Conservation (phyloP, 495 filamentous ascomycete genomes). For the Apodospora peruviana region DNA sequence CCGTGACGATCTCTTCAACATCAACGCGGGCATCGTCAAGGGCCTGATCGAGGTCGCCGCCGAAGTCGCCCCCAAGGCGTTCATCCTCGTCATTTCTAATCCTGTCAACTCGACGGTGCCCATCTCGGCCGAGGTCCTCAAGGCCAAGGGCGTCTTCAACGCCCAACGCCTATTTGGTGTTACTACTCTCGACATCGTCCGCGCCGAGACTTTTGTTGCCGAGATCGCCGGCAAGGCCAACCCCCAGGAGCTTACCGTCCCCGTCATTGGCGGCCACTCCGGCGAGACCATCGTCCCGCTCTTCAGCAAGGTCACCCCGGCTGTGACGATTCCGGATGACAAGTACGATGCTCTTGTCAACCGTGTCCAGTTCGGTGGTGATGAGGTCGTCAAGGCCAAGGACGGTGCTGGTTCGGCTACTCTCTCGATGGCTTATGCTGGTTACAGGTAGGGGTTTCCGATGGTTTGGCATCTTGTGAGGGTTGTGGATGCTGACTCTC, state of each 20-base stretch:
- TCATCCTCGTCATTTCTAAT: slow-evolving; percentile 95
- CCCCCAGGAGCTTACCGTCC: slow-evolving; percentile 74
- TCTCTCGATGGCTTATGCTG: slow-evolving; percentile 95
- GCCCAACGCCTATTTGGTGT: slow-evolving; percentile 93
- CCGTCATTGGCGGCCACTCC: slow-evolving; percentile 94
- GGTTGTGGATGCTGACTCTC: not conserved
- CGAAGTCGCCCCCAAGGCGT: slow-evolving; percentile 83
- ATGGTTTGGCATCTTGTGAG: not conserved
- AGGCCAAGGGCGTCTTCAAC: slow-evolving; percentile 87
- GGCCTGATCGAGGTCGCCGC: slow-evolving; percentile 80
- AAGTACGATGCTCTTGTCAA: slow-evolving; percentile 83
- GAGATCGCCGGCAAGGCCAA: slow-evolving; percentile 75
- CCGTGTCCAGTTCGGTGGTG: slow-evolving; percentile 96
- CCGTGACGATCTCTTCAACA: slow-evolving; percentile 98
- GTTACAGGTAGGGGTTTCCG: slow-evolving; percentile 63
- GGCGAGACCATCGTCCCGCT: slow-evolving; percentile 97
- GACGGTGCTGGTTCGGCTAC: slow-evolving; percentile 92
- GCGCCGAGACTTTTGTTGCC: slow-evolving; percentile 93
- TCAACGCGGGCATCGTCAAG: slow-evolving; percentile 92
- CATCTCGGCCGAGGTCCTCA: slow-evolving; percentile 93
- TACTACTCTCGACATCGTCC: slow-evolving; percentile 95
- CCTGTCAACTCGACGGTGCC: slow-evolving; percentile 99
- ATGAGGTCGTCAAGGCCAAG: slow-evolving; percentile 98
- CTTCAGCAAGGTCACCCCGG: slow-evolving; percentile 81
- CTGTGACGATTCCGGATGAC: slow-evolving; percentile 74